Percentiles rank a stretch among this genome's conserved stretches.
phyloP scores from a whole-genome alignment of 2,329 filamentous ascomycete genomes.

The Stromatinia cepivora region DNA sequence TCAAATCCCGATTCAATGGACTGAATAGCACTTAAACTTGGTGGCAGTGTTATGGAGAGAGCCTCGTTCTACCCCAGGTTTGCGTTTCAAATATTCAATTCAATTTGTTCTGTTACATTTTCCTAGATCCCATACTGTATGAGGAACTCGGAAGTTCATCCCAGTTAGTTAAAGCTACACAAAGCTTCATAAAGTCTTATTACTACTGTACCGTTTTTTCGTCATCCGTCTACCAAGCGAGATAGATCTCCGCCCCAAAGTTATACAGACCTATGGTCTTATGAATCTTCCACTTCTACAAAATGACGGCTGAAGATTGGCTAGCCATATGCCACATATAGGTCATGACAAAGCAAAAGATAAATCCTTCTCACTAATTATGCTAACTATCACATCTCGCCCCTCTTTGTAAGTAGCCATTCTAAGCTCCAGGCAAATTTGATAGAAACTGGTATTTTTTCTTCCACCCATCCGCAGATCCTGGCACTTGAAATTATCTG shows the following conservation, averaged over 20 bases:
- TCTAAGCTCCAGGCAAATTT: conserved; percentile 21
- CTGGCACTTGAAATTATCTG: conserved; percentile 17
- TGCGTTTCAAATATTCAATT: conserved; percentile 10
- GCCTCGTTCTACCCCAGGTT: conserved; percentile 20
- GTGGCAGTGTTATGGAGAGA: conserved; percentile 14
- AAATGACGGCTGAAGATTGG: conserved; percentile 3
- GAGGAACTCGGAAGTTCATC: not conserved
- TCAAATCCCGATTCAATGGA: not conserved
- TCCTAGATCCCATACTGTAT: not conserved
- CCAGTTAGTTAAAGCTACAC: not conserved
- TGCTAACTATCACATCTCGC: conserved; percentile 18
- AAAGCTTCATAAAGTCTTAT: not conserved
- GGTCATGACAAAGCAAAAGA: conserved; percentile 17
- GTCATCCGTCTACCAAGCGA: conserved; percentile 11
- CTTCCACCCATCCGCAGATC: conserved; percentile 21
- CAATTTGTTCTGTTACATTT: not conserved
- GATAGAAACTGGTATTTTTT: conserved; percentile 11
- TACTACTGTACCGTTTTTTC: conserved; percentile 3
- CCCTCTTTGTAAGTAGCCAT: conserved; percentile 19
- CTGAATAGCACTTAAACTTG: not conserved
- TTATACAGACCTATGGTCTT: conserved; percentile 4
- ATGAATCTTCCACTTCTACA: not conserved
- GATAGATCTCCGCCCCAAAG: conserved; percentile 17
- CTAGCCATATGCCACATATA: conserved; percentile 21
- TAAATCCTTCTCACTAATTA: conserved; percentile 20